phyloP scores from a whole-genome alignment of 164 flowering plant species.

The Annona cherimola region DNA sequence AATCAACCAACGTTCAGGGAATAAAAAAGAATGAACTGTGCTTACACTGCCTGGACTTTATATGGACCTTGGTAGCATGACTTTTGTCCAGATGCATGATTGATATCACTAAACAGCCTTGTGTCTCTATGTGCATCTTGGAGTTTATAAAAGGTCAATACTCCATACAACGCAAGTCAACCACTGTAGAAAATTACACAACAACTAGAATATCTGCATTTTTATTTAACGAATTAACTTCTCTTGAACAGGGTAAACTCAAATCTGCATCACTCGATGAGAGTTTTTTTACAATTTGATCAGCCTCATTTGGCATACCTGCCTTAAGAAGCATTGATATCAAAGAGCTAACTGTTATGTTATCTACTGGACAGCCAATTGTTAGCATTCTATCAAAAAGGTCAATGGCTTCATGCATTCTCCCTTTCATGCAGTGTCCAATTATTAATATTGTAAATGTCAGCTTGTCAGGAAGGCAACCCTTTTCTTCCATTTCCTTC shows the following conservation, averaged over 20 bases:
- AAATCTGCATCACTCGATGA: slow-evolving; percentile 22
- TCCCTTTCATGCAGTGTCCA: slow-evolving; percentile 96
- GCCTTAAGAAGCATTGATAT: slow-evolving; percentile 70
- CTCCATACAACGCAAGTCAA: not conserved
- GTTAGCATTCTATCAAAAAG: slow-evolving; percentile 62
- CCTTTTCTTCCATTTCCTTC: slow-evolving; percentile 66
- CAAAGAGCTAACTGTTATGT: slow-evolving; percentile 50
- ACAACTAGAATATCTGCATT: slow-evolving; percentile 47
- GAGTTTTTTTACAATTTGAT: slow-evolving; percentile 29
- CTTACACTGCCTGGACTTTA: no score
- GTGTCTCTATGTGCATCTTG: not conserved
- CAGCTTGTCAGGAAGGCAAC: slow-evolving; percentile 61
- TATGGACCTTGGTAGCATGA: no score
- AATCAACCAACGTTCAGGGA: no score
- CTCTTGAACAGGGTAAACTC: slow-evolving; percentile 25
- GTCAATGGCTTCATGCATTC: slow-evolving; percentile 64
- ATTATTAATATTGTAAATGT: slow-evolving; percentile 87
- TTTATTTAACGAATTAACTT: slow-evolving; percentile 16
- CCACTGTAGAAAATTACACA: slow-evolving; percentile 22
- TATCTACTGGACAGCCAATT: slow-evolving; percentile 62
- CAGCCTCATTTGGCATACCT: slow-evolving; percentile 87
- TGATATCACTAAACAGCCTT: not conserved
- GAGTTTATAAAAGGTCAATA: not conserved
- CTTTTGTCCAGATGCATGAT: not conserved
- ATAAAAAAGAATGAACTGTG: no score